Base-by-base conservation (phyloP, 768 basidiomycete genomes). In the Wakefieldia striispora region DNA sequence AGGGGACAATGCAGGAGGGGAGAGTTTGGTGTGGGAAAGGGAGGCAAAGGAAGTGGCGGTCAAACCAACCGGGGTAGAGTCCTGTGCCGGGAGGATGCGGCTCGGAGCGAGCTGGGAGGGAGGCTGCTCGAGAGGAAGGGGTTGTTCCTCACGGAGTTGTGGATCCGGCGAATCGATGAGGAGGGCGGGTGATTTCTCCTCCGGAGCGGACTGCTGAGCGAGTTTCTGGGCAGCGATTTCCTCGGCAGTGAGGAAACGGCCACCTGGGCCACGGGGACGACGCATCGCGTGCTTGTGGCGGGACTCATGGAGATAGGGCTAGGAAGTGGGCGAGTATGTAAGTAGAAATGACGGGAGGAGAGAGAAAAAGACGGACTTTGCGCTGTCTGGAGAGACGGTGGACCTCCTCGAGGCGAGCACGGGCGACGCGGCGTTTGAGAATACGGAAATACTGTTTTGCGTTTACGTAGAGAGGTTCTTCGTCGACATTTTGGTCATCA, bases 361-460 rank as follows among this genome's bases (percentile, higher is more conserved):
- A 34, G 44, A 43, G 6, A 43, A 29, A 45, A 39, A 33, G 27
- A 56, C 50, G 36, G 35, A 90, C 95, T 83, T 99, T 98, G 66
- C 97, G 80, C 68, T 95, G 90, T 58, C 86, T 80, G 50, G 92
- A 94, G 55, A 99, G 81, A 55, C 92, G 79, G 58, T 97, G 94
- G 45, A 98, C 78, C 70, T 98, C 95, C 62, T 97, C 95, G 45
- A 97, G 78, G 42, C 97, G 79, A 3, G 92, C 91, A 38, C 95
- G 75, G 6, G 95, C 94, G 58, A 90, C 81, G 48, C 97, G 81
- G 55, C 97, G 81, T 75, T 98, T 97, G 70, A 99, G 81, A 62
- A 99, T 98, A 65, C 97, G 90, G 61, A 95, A 93, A 68, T 98
- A 99, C 72, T 99, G 97, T 67, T 99, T 99, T 51, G 97, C 95